Conservation (phyloP, 768 basidiomycete species). For the Russula sp. region DNA sequence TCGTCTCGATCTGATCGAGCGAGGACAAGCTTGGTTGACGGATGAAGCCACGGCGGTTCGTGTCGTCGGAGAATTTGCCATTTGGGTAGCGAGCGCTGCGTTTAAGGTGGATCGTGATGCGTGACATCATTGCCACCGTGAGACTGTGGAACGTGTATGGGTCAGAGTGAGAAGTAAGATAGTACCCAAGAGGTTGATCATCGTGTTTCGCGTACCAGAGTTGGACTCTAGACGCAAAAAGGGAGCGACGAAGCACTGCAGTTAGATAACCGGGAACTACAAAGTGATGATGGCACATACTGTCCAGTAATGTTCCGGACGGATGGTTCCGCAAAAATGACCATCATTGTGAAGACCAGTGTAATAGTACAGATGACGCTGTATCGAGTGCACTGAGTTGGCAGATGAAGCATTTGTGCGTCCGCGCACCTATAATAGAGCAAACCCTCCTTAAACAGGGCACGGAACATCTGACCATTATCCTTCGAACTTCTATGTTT, state of each 20-base stretch:
- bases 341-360: conserved; percentile 34
- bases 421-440: conserved; percentile 12
- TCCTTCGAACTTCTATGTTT: neutral
- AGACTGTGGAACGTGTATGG: neutral
- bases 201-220: neutral
- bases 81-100: conserved; percentile 25
- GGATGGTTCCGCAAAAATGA: conserved; percentile 25
- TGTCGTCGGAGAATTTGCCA: no score
- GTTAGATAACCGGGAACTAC: neutral
- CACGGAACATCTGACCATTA: conserved; percentile 2
- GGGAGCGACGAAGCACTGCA: neutral
- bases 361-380: conserved; percentile 37
- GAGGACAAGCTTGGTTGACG: neutral
- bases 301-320: conserved; percentile 35
- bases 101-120: conserved; percentile 52
- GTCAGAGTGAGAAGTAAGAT: neutral
- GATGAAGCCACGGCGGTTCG: neutral
- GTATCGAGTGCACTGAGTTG: neutral
- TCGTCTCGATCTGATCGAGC: neutral
- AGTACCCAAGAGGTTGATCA: no score
- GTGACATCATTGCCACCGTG: conserved; percentile 59
- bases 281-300: conserved; percentile 1
- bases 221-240: neutral
- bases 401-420: neutral
- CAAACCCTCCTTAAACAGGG: conserved; percentile 13